Evolutionary conservation across 306 rosid species (phyloP).

Genomic region (Gastrolobium villosum): DNA sequence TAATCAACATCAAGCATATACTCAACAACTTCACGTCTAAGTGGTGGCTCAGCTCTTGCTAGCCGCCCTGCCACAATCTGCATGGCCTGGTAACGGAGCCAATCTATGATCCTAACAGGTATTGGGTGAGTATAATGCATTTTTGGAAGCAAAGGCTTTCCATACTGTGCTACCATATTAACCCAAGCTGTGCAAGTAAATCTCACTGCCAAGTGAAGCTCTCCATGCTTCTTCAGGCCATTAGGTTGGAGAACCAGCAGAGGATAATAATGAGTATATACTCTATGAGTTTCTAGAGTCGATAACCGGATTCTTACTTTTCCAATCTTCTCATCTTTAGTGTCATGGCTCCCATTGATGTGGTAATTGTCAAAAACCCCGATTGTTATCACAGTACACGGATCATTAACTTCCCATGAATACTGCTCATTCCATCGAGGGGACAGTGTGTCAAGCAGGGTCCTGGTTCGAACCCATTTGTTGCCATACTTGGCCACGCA

Average conservation of each 20-base stretch:
- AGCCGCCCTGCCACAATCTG: conserved; percentile 84
- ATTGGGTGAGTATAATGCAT: conserved; percentile 94
- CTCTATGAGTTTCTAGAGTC: conserved; percentile 81
- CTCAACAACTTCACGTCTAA: conserved; percentile 84
- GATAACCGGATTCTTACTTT: conserved; percentile 92
- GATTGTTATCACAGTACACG: conserved; percentile 88
- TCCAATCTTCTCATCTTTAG: conserved; percentile 84
- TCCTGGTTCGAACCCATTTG: conserved; percentile 95
- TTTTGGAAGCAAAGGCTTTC: conserved; percentile 88
- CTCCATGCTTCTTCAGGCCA: conserved; percentile 91
- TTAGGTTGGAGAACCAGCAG: conserved; percentile 71
- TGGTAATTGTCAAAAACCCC: conserved; percentile 89
- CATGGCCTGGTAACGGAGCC: conserved; percentile 91
- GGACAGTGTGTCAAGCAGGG: conserved; percentile 73
- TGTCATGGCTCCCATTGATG: conserved; percentile 63
- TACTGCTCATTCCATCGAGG: conserved; percentile 99
- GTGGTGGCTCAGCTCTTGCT: conserved; percentile 86
- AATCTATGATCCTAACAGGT: conserved; percentile 70
- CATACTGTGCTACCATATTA: conserved; percentile 85
- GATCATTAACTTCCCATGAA: conserved; percentile 93
- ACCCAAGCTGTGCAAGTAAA: conserved; percentile 90
- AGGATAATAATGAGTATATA: conserved; percentile 90
- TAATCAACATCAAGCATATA: conserved; percentile 92
- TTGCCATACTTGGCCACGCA: conserved; percentile 96
- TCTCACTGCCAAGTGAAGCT: conserved; percentile 90